Conservation (phyloP, 306 rosid species). For the Sophora flavescens region DNA sequence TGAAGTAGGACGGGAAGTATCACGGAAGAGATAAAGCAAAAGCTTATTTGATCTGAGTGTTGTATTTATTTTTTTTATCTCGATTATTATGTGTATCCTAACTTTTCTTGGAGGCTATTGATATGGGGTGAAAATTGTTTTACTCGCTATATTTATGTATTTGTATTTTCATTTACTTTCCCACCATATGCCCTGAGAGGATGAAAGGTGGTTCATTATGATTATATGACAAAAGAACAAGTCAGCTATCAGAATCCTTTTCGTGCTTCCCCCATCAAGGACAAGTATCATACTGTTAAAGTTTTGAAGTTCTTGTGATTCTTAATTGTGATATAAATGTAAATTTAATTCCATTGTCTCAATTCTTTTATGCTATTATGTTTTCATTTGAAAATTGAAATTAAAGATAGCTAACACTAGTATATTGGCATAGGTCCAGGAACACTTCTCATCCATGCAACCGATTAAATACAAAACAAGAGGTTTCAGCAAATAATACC, state of each 20-base stretch:
- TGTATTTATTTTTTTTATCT: slow-evolving; percentile 49
- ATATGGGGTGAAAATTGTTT: slow-evolving; percentile 58
- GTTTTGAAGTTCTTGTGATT: slow-evolving; percentile 42
- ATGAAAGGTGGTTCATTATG: slow-evolving; percentile 27
- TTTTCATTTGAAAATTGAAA: slow-evolving; percentile 16
- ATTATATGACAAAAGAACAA: slow-evolving; percentile 36
- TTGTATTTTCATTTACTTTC: slow-evolving; percentile 47
- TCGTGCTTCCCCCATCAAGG: slow-evolving; percentile 21
- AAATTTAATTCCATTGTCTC: slow-evolving; percentile 30
- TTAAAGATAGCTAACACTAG: background rate
- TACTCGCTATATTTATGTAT: slow-evolving; percentile 42
- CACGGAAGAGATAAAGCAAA: slow-evolving; percentile 44
- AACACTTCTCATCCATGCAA: slow-evolving; percentile 6
- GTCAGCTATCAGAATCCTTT: slow-evolving; percentile 32
- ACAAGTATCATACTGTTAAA: slow-evolving; percentile 31
- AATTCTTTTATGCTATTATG: slow-evolving; percentile 22
- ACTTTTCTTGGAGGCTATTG: slow-evolving; percentile 49
- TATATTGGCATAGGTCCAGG: background rate
- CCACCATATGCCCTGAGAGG: slow-evolving; percentile 35
- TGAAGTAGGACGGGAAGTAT: slow-evolving; percentile 47
- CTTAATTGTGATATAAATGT: slow-evolving; percentile 45
- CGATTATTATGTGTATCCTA: slow-evolving; percentile 45
- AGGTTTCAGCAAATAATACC: slow-evolving; percentile 1
- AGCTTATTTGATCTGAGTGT: slow-evolving; percentile 56
- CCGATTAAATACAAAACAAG: background rate